Evolutionary conservation across 169 alveolate genomes (phyloP), one percentile per base, ranked within the genome.

Genomic region (Plasmodium vinckei): DNA sequence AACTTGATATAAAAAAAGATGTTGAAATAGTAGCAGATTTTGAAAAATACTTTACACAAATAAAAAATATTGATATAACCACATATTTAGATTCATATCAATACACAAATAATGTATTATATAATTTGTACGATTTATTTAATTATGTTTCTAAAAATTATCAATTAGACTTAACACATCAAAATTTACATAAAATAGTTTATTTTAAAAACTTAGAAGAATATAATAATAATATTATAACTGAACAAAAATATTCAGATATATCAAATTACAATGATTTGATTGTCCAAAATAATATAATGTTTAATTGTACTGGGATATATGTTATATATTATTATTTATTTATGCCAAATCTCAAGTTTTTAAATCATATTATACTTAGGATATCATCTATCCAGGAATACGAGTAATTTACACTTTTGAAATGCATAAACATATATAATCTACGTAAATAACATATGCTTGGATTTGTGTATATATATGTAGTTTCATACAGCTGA

Each of bases 1-100:
- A 63, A 9, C 59, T 77, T 15, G 57, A 77, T 61, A 57, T 57
- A 77, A 77, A 64, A 64, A 77, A 77, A 77, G 75, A 75, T 10
- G 59, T 68, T 21, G 68, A 57, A 17, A 61, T 77, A 27, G 42
- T 63, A 77, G 70, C 63, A 64, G 88, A 77, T 33, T 77, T 77
- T 77, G 88, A 77, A 77, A 77, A 77, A 64, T 77, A 77, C 64
- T 77, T 77, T 64, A 63, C 88, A 15, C 69, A 77, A 12, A 51
- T 77, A 69, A 77, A 63, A 63, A 77, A 77, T 77, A 63, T 77
- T 64, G 68, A 61, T 44, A 17, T 77, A 7, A 77, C 88, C 13
- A 77, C 65, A 21, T 64, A 77, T 44, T 59, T 77, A 12, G 88
- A 77, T 77, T 64, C 51, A 42, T 77, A 64, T 57, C 63, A 64